phyloP scores from a whole-genome alignment of 768 basidiomycete species.

The Lactarius indigo region DNA sequence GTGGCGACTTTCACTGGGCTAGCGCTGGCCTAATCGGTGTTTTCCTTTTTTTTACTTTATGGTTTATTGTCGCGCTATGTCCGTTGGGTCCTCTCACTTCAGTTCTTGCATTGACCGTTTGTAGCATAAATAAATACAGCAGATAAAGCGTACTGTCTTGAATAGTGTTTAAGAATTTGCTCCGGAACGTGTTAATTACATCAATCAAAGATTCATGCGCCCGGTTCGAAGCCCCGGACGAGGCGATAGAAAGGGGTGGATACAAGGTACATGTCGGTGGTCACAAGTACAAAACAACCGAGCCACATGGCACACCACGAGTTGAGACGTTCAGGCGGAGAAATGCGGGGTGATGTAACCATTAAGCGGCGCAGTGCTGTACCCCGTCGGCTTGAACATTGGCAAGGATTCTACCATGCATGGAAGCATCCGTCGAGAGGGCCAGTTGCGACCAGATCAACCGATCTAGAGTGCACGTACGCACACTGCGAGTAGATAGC shows the following conservation, averaged over 20 bases:
- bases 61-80: slow-evolving; percentile 6
- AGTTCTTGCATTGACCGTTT: background rate
- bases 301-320: background rate
- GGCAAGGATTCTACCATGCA: background rate
- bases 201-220: background rate
- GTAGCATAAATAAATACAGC: background rate
- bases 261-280: background rate
- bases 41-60: background rate
- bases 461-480: background rate
- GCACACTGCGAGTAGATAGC: background rate
- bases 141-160: background rate
- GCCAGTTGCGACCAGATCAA: background rate
- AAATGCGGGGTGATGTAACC: background rate
- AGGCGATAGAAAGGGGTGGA: background rate
- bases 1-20: slow-evolving; percentile 26
- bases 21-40: slow-evolving; percentile 14
- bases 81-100: background rate
- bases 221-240: background rate
- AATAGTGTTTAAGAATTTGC: background rate
- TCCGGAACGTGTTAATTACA: background rate
- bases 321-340: background rate
- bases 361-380: background rate
- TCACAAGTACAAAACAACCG: background rate
- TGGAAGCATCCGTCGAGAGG: background rate
- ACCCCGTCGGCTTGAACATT: background rate